Evolutionary conservation across 495 filamentous ascomycete genomes (phyloP), one percentile per base, ranked within the genome.

Genomic region (Hypoxylon rickii): DNA sequence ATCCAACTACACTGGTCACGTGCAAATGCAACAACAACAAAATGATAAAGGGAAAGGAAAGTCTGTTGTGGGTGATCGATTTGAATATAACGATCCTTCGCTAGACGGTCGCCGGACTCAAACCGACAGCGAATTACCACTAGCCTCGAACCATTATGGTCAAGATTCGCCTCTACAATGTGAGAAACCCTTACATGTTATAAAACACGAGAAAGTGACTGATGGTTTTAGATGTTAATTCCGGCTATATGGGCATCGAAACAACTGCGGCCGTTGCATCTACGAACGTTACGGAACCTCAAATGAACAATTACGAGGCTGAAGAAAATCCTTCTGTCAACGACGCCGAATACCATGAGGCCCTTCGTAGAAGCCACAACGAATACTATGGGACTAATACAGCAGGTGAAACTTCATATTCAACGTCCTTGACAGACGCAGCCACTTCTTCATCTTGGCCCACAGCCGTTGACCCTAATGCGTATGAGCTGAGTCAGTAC

Each of bases 11-110:
- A 36, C 55, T 26, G 52, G 38, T 29, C 55, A 55, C 26, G 20
- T 43, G 31, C 60, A 57, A 7, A 44, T 46, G 8, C 56, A 64
- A 4, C 58, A 64, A 4, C 58, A 53, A 15, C 51, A 59, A 2
- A 44, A 21, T 16, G 51, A 55, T 31, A 65, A 64, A 37, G 65
- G 62, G 17, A 68, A 68, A 43, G 62, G 55, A 17, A 59, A 65
- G 32, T 56, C 52, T 6, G 21, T 47, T 13, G 39, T 37, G 16
- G 34, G 22, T 31, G 42, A 49, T 10, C 51, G 60, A 17, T 20
- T 47, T 44, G 29, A 51, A 22, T 57, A 63, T 38, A 47, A 51
- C 12, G 38, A 49, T 36, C 18, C 52, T 17, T 44, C 47, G 3
- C n/a, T 44, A 21, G 36, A 36, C 15, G 15, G 37, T 8, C 49